Evolutionary conservation across 1,284 basidiomycete genomes (phyloP).

Genomic region (Melampsora larici-populina): DNA sequence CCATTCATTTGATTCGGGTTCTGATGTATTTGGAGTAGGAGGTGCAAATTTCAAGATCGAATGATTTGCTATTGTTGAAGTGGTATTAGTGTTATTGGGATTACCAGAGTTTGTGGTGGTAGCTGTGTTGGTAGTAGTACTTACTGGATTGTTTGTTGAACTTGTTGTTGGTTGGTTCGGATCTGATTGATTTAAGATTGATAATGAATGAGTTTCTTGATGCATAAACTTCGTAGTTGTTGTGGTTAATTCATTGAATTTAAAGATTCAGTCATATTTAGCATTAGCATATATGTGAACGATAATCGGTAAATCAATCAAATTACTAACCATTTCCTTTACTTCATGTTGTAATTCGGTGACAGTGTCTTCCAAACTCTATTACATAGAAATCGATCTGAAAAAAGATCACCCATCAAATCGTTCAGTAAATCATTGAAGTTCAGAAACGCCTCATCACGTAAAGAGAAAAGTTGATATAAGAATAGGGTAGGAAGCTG

Average conservation of each 20-base stretch:
- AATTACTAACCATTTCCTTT: slow-evolving; percentile 31
- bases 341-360: slow-evolving; percentile 22
- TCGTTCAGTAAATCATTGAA: neutral
- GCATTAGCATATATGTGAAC: too few species aligned
- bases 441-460: neutral
- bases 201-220: too few species aligned
- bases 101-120: neutral
- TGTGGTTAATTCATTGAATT: too few species aligned
- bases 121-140: too few species aligned
- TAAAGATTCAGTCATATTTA: too few species aligned
- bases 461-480: neutral
- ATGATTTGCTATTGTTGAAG: slow-evolving; percentile 2
- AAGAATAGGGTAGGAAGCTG: neutral
- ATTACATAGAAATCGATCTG: neutral
- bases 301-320: too few species aligned
- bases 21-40: too few species aligned
- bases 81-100: neutral
- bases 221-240: neutral
- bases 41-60: slow-evolving; percentile 4
- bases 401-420: neutral
- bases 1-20: too few species aligned
- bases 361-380: slow-evolving; percentile 37
- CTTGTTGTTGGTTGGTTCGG: neutral
- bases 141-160: too few species aligned
- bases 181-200: neutral